A percentile compares a stretch with the other conserved stretches of the same genome.
These are phyloP conservation scores for Paxillus ammoniavirescens DNA, from an alignment of 768 basidiomycete genomes.

Conservation along the genomic window DNA sequence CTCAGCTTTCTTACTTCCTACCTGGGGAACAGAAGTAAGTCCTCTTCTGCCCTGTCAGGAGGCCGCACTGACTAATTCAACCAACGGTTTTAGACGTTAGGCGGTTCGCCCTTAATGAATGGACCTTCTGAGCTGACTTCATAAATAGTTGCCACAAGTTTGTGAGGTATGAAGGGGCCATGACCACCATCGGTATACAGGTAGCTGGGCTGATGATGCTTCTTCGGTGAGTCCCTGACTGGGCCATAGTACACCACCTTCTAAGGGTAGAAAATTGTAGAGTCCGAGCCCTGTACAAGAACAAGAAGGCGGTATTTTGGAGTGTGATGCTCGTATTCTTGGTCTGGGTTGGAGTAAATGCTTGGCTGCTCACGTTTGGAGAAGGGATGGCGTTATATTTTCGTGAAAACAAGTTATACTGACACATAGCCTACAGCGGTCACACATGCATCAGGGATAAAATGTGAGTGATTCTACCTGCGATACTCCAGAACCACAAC, in stretches of 20 bases:
- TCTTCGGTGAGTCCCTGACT: conserved; percentile 32
- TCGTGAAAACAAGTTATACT: neutral
- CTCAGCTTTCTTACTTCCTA: conserved; percentile 15
- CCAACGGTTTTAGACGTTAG: conserved; percentile 11
- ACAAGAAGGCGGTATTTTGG: conserved; percentile 7
- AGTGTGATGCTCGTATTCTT: conserved; percentile 32
- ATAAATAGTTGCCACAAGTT: conserved; percentile 43
- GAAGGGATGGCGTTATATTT: conserved; percentile 39
- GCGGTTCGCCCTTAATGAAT: neutral
- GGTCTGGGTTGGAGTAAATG: conserved; percentile 46
- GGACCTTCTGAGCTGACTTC: neutral
- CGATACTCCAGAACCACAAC: conserved; percentile 35
- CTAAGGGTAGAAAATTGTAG: conserved; percentile 7
- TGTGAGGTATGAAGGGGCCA: conserved; percentile 49
- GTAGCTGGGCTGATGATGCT: conserved; percentile 44
- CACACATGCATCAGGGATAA: neutral
- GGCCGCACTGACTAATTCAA: neutral
- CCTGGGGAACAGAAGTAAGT: conserved; percentile 14
- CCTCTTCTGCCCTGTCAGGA: neutral
- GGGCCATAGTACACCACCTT: neutral
- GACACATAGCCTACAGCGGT: conserved; percentile 11
- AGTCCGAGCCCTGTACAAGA: conserved; percentile 15
- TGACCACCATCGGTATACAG: conserved; percentile 41
- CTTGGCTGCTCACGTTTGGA: conserved; percentile 52
- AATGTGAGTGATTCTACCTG: conserved; percentile 10